These are phyloP conservation scores for Ceratopteris richardii DNA, from an alignment of 75 land plant genomes.

Conservation along the genomic window DNA sequence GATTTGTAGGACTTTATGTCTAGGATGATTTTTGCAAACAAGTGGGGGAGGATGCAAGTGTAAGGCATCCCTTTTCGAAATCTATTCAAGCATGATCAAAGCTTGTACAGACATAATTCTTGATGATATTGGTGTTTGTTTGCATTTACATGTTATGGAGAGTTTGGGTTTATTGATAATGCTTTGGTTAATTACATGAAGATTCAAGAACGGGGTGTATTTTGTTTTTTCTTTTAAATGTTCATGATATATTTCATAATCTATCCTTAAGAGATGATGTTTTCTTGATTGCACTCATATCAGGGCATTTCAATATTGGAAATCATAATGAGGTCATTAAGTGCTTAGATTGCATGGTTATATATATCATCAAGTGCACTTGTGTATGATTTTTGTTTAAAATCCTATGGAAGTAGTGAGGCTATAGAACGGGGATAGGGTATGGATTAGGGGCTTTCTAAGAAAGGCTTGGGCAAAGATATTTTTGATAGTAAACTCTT, in stretches of 20 bases:
- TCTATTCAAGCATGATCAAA: constrained; percentile 39
- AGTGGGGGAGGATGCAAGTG: constrained; percentile 41
- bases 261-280: constrained; percentile 5
- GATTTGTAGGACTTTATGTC: too few relatives aligned
- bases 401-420: constrained; percentile 18
- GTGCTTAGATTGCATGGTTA: constrained; percentile 10
- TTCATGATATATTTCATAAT: constrained; percentile 5
- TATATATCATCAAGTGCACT: constrained; percentile 7
- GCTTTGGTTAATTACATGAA: constrained; percentile 7
- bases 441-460: constrained; percentile 20
- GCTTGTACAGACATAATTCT: constrained; percentile 29
- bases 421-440: constrained; percentile 17
- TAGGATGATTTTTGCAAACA: too few relatives aligned
- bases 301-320: constrained; percentile 11
- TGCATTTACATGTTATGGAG: constrained; percentile 28
- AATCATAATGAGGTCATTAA: constrained; percentile 3
- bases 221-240: background rate
- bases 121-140: constrained; percentile 22
- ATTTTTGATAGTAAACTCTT: constrained; percentile 21
- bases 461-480: constrained; percentile 21
- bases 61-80: constrained; percentile 25
- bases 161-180: constrained; percentile 40
- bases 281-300: constrained; percentile 20
- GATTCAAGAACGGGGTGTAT: too few relatives aligned
- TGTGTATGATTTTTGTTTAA: constrained; percentile 9